Evolutionary conservation across 768 basidiomycete genomes (phyloP).

Genomic region (Pisolithus microcarpus): DNA sequence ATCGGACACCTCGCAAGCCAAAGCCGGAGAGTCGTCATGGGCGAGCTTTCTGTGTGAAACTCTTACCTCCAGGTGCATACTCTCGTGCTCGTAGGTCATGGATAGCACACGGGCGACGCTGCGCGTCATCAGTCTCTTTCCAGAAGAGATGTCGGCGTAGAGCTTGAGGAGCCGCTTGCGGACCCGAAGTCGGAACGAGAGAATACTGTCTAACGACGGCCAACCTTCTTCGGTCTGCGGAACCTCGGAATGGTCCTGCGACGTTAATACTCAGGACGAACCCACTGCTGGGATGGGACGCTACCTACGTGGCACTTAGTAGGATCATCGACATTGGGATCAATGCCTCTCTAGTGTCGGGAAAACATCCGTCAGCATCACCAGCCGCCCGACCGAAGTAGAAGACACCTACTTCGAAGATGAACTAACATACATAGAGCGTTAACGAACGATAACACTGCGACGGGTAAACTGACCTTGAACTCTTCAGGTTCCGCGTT

Average conservation of each 20-base stretch:
- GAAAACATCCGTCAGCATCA: background rate
- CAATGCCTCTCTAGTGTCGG: conserved; percentile 75
- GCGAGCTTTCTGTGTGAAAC: background rate
- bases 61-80: conserved; percentile 69
- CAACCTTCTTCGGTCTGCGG: conserved; percentile 77
- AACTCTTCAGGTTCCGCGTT: conserved; percentile 81
- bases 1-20: background rate
- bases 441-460: conserved; percentile 3
- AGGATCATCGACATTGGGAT: conserved; percentile 90
- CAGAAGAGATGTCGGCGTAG: conserved; percentile 64
- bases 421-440: conserved; percentile 37
- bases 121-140: conserved; percentile 44
- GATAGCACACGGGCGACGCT: conserved; percentile 74
- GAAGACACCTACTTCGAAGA: conserved; percentile 56
- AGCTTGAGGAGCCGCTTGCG: conserved; percentile 63
- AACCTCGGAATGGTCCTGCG: conserved; percentile 82
- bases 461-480: conserved; percentile 39
- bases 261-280: conserved; percentile 2
- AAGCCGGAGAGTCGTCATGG: background rate
- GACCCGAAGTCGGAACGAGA: conserved; percentile 73
- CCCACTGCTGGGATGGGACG: background rate
- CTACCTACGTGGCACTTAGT: conserved; percentile 70
- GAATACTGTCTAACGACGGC: conserved; percentile 66
- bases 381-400: background rate
- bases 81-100: conserved; percentile 91